Base-by-base conservation (phyloP, 257 asterid genomes). In the Nicotiana benthamiana region DNA sequence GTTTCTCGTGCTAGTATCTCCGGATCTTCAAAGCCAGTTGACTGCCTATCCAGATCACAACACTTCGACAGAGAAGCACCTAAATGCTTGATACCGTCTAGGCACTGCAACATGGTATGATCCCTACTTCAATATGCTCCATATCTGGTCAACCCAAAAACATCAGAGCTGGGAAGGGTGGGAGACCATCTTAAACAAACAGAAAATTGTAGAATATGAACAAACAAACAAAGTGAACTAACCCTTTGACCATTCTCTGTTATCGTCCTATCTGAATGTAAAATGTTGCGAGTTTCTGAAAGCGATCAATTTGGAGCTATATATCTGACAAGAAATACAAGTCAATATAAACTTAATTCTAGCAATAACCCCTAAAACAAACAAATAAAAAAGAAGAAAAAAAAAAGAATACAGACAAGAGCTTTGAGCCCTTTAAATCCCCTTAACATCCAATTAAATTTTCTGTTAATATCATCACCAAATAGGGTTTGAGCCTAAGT, bases 1-100 rank as follows among this genome's bases (percentile, higher is more conserved):
- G 98, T 95, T 92, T 93, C 98, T 79, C 98, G 85, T 0, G 99
- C 98, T 67, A 95, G 97, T 82, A 93, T 89, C 83, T 93, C 97
- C 79, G 98, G 99, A 88, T 95, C 98, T 77, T 93, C 97, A 18
- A 93, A 90, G 83, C 93, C 93, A 87, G 93, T 83, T 64, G 94
- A 68, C 86, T 92, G 99, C 75, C 89, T 89, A 82, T 70, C 80
- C 72, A 87, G 79, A 84, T 93, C 97, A 87, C 94, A 95, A 81
- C 98, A 95, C 86, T 86, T 92, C 83, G 89, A 89, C 86, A 93
- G 85, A 51, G 96, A 88, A 87, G 97, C 96, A 88, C 93, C 89
- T 77, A 93, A 90, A 89, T 91, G 97, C 94, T 86, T 90, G 87
- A 93, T 78, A 82, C 96, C 99, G 62, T 87, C 99, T 92, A 93